Percentiles rank a stretch among this genome's conserved stretches.
phyloP scores from a whole-genome alignment of 192 early-diverging fungal species.

The Gamsiella multidivaricata region DNA sequence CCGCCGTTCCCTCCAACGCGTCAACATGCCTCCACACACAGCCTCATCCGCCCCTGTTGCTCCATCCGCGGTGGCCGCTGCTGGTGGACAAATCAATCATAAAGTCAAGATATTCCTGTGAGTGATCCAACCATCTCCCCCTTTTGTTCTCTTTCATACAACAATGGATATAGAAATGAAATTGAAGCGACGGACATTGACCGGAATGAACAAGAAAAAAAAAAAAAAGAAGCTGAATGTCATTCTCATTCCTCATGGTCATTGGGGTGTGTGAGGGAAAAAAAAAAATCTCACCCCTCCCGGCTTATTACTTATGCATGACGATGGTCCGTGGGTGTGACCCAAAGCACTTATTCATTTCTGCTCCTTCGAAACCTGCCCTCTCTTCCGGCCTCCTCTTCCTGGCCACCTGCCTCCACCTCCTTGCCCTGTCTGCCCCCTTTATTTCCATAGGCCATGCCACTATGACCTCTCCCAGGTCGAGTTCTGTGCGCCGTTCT shows the following conservation, averaged over 20 bases:
- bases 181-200: too few species aligned
- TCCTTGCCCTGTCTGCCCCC: neutral
- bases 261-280: too few species aligned
- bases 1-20: neutral
- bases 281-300: too few species aligned
- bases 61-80: neutral
- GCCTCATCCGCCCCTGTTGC: neutral
- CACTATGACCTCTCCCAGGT: constrained; percentile 55
- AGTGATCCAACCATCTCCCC: constrained; percentile 2
- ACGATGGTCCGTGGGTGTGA: constrained; percentile 4
- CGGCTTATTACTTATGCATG: too few species aligned
- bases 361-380: too few species aligned
- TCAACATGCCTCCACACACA: too few species aligned
- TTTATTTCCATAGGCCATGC: constrained; percentile 31
- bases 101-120: constrained; percentile 53
- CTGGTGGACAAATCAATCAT: constrained; percentile 25
- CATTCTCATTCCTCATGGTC: neutral
- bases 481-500: constrained; percentile 52
- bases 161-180: neutral
- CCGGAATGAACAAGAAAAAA: neutral
- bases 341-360: neutral
- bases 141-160: neutral
- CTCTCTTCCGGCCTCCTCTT: too few species aligned
- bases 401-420: neutral
- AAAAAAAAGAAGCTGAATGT: constrained; percentile 1